Conservation (phyloP, 148 eudicot species). For the Simmondsia chinensis region DNA sequence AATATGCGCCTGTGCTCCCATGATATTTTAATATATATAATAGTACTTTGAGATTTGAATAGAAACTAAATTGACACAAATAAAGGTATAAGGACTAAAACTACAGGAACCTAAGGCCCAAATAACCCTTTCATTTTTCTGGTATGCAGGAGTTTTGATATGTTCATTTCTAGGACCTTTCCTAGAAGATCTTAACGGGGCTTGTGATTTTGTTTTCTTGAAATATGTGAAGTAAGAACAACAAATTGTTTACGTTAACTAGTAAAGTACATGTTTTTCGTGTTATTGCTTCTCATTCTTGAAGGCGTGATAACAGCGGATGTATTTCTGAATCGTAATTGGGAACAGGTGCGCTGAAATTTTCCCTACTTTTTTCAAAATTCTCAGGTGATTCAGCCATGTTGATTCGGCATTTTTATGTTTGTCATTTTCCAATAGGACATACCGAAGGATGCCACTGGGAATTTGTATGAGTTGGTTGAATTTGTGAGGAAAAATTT, state of each 20-base stretch:
- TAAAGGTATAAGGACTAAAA: too few species aligned
- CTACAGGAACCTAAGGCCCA: too few species aligned
- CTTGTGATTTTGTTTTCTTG: background rate
- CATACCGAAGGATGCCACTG: slow-evolving; percentile 60
- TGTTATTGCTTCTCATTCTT: slow-evolving; percentile 54
- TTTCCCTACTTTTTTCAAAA: background rate
- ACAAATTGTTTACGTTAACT: slow-evolving; percentile 47
- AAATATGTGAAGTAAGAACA: background rate
- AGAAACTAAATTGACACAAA: too few species aligned
- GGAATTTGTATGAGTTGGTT: slow-evolving; percentile 41
- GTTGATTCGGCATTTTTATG: too few species aligned
- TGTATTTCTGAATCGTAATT: slow-evolving; percentile 56
- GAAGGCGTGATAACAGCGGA: slow-evolving; percentile 69
- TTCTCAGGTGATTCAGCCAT: too few species aligned
- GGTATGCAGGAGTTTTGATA: too few species aligned
- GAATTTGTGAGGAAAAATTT: slow-evolving; percentile 47
- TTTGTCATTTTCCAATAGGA: slow-evolving; percentile 32
- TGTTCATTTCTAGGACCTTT: background rate
- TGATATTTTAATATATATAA: too few species aligned
- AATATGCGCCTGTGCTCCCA: too few species aligned
- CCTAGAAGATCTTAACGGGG: background rate
- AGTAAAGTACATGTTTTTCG: slow-evolving; percentile 48
- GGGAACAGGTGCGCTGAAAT: slow-evolving; percentile 73
- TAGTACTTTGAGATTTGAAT: too few species aligned
- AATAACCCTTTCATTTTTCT: too few species aligned